Base-by-base conservation (phyloP, 108 stramenopile genomes). In the Tribonema minus region DNA sequence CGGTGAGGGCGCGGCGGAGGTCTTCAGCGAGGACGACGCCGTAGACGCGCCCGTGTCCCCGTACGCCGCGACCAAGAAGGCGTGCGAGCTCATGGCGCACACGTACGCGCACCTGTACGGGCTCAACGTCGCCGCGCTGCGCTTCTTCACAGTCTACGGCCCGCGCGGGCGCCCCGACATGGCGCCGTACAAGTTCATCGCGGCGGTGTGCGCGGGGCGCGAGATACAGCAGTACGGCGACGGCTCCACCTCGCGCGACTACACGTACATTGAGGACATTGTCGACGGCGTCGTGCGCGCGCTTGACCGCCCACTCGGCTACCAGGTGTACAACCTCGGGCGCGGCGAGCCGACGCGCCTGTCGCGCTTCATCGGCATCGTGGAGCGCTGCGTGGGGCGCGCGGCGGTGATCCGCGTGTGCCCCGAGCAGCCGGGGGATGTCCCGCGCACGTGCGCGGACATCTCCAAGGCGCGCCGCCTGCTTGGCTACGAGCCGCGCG, bases 381-480 rank as follows among this genome's bases (percentile, higher is more conserved):
- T 99, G 23, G 93, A 97, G 82, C 87, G 90, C 76, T 82, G 91
- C 69, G 86, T 87, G 1, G 95, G 94, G 3, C 91, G 89, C 70
- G 84, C 91, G 70, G 96, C 98, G 1, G 85, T 84, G 39, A 91
- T 97, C 41, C 90, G 90, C 61, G 58, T 92, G 5, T 72, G 95
- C 78, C 96, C 96, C 28, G 95, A 97, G 67, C 98, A 97, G 82
- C 96, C 98, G 26, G 98, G 98, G n/a, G 98, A 99, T 86, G 98
- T 98, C 5, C 95, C 95, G 0, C 92, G 94, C 88, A 99, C 96
- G 23, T 98, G 96, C 86, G 20, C 96, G 0, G 92, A 96, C 83
- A 92, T 94, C 37, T 84, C 81, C 66, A 96, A 98, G 90, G 96
- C 96, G 3, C 76, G 71, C 31, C 65, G 79, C 20, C 81, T 95